Conservation (phyloP, 352 stramenopile species). For the Globisporangium uncinulatum region DNA sequence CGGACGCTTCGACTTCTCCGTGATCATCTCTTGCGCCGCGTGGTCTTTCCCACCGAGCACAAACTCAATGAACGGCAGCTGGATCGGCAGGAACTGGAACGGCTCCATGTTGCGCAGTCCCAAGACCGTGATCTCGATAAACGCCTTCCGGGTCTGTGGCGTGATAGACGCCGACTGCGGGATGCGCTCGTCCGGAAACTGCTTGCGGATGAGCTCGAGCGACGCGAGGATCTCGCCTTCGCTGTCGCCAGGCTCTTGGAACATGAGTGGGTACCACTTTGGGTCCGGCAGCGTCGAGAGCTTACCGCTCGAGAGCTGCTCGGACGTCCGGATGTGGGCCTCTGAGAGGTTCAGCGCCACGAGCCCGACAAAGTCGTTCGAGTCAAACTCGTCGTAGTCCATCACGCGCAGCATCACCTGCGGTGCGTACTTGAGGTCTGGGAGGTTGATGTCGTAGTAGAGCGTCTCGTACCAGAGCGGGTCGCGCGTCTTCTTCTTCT, state of each 20-base stretch:
- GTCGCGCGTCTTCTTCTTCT: conserved; percentile 77
- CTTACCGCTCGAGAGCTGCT: conserved; percentile 44
- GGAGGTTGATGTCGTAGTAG: conserved; percentile 83
- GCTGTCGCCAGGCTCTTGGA: conserved; percentile 70
- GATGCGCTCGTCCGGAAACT: conserved; percentile 60
- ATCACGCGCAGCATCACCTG: conserved; percentile 79
- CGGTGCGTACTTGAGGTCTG: conserved; percentile 66
- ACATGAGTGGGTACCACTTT: conserved; percentile 72
- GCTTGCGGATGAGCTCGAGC: conserved; percentile 67
- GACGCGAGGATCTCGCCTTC: conserved; percentile 79
- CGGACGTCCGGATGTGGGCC: conserved; percentile 58
- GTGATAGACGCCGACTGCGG: conserved; percentile 46
- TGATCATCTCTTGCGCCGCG: conserved; percentile 78
- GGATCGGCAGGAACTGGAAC: conserved; percentile 86
- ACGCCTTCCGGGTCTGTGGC: conserved; percentile 64
- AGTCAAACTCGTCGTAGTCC: conserved; percentile 75
- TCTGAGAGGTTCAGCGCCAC: conserved; percentile 62
- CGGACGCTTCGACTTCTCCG: conserved; percentile 80
- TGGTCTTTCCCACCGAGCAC: conserved; percentile 81
- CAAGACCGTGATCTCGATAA: conserved; percentile 80
- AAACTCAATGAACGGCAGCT: conserved; percentile 86
- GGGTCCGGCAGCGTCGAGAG: conserved; percentile 45
- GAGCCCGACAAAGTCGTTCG: conserved; percentile 64
- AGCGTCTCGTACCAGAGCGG: conserved; percentile 86
- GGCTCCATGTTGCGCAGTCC: conserved; percentile 84